A percentile compares a stretch with the other conserved stretches of the same genome.
Evolutionary conservation across 495 filamentous ascomycete species (phyloP).

Genomic region (Tuber brumale): DNA sequence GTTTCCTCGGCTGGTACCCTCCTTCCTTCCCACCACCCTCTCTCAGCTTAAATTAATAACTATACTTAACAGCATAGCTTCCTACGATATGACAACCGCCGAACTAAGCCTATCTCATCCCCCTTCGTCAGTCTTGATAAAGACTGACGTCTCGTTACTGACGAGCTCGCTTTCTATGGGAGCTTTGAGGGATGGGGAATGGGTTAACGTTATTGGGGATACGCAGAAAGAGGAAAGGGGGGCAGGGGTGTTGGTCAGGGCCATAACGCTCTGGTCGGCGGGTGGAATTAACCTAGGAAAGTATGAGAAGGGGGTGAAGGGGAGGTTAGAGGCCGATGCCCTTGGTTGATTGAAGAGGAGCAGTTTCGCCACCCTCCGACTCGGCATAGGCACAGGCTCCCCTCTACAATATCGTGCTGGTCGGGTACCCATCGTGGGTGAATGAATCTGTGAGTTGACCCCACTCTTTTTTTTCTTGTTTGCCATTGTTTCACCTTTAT

Average conservation of each 20-base stretch:
- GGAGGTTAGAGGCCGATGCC: constrained; percentile 15
- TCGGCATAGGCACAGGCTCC: neutral
- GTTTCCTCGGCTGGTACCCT: constrained; percentile 81
- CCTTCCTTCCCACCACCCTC: constrained; percentile 31
- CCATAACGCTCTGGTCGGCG: constrained; percentile 36
- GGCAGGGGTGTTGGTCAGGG: constrained; percentile 14
- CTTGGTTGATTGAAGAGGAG: neutral
- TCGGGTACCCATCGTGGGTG: neutral
- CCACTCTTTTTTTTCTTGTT: neutral
- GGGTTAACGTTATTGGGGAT: constrained; percentile 88
- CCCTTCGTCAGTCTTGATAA: constrained; percentile 51
- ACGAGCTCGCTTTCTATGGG: constrained; percentile 58
- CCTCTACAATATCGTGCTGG: neutral
- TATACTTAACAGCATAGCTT: constrained; percentile 18
- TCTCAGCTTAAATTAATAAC: constrained; percentile 6
- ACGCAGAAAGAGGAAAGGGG: constrained; percentile 44
- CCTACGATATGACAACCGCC: constrained; percentile 57
- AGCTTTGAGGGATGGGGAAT: constrained; percentile 62
- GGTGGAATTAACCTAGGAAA: constrained; percentile 14
- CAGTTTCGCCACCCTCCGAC: neutral
- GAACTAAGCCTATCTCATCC: constrained; percentile 63
- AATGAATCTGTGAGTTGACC: neutral
- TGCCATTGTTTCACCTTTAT: neutral
- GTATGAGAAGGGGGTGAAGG: constrained; percentile 22
- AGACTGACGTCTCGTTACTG: constrained; percentile 61